Base-by-base conservation (phyloP, 2,329 filamentous ascomycete species). In the Penicillium frequentans region DNA sequence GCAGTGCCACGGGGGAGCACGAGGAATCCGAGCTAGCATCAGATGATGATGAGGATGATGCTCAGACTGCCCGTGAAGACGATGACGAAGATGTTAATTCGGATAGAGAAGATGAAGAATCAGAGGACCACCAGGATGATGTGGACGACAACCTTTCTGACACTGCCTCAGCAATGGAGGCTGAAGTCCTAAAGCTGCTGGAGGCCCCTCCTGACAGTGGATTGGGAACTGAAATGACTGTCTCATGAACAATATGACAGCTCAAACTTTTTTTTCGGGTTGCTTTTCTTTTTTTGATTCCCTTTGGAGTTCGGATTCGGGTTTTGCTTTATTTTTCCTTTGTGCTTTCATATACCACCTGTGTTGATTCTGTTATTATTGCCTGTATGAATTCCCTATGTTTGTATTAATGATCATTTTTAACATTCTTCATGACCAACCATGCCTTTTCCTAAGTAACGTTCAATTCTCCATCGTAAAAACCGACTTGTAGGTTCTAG, bases 171-270 rank as follows among this genome's bases (percentile, higher is more conserved):
- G 58, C 56, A 8, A 55, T 65, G 39, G 63, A 67, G 46, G 64
- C 57, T 9, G 62, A 67, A 52, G 59, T 63, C n/a, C 57, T 64
- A 11, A 71, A 70, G 46, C 52, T 73, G 54, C 64, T 73, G 46
- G 67, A 64, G 16, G 66, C 66, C 7, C 64, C 69, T 35, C 63
- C 58, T 56, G 70, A 73, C 53, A 72, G 68, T 49, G 70, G 66
- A 39, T 54, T 72, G 16, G 70, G 68, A 10, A 63, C 68, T 11
- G 70, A 69, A 65, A 72, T 67, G 39, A 44, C 49, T 54, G 52
- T 67, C 29, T 50, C 56, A 21, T 55, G 52, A 55, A 44, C 1
- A 44, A 21, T 8, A 3, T 27, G 44, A 29, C 11, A 26, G 21
- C 3, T 33, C 35, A 5, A 52, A 39, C 44, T 23, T 3, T 46